A percentile compares a stretch with the other conserved stretches of the same genome.
Conservation (phyloP, 2,329 filamentous ascomycete genomes). For the Pseudocercospora pini-densiflorae region DNA sequence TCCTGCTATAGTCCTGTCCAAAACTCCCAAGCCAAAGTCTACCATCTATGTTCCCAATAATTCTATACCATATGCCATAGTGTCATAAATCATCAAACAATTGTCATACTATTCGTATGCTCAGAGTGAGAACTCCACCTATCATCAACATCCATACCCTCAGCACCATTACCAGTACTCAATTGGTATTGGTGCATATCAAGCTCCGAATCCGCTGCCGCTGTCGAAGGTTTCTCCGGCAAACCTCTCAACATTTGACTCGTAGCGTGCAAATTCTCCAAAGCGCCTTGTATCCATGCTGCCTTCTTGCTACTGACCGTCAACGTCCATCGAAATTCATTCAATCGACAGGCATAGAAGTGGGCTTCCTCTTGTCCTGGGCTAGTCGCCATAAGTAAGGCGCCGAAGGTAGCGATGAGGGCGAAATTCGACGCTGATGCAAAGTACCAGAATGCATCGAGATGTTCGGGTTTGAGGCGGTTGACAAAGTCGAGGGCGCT, state of each 20-base stretch:
- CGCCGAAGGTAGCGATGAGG: conserved; percentile 91
- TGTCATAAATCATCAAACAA: not conserved
- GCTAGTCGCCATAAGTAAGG: conserved; percentile 85
- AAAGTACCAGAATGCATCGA: conserved; percentile 93
- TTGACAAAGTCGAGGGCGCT: conserved; percentile 98
- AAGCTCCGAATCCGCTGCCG: not conserved
- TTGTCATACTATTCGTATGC: conserved; percentile 4
- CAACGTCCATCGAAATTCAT: conserved; percentile 93
- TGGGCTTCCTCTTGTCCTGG: conserved; percentile 87
- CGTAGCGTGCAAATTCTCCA: conserved; percentile 51
- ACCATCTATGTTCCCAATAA: not conserved
- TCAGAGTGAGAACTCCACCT: not conserved
- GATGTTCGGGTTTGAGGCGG: conserved; percentile 80
- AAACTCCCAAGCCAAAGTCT: not conserved
- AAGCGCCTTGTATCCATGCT: conserved; percentile 52
- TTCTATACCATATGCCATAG: not conserved
- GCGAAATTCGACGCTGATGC: conserved; percentile 90
- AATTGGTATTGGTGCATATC: not conserved
- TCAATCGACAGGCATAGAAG: conserved; percentile 84
- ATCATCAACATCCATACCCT: not conserved
- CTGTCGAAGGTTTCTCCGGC: conserved; percentile 46
- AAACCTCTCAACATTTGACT: conserved; percentile 50
- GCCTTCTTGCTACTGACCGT: conserved; percentile 79
- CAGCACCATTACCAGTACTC: not conserved
- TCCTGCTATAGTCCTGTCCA: not conserved